Percentiles rank a stretch among this genome's conserved stretches.
Evolutionary conservation across 176 grass and related monocot genomes (phyloP).

Genomic region (Puccinellia tenuiflora): DNA sequence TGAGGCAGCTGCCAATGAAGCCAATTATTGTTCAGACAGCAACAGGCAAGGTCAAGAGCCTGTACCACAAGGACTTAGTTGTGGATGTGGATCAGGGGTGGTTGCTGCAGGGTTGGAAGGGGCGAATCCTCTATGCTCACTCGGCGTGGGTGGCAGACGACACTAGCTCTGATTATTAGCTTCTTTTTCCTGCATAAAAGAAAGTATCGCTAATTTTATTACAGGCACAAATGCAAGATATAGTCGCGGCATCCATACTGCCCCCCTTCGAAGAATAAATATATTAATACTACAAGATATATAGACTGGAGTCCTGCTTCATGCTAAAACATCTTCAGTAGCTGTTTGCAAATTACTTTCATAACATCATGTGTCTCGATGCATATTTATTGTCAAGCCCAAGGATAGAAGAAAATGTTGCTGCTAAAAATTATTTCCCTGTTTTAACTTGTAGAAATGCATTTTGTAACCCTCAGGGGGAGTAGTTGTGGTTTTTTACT

Average conservation of each 20-base stretch:
- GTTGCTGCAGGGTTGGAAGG: conserved; percentile 59
- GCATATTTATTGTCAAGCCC: background rate
- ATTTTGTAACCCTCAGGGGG: too few species aligned
- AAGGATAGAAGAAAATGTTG: background rate
- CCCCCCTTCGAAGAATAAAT: background rate
- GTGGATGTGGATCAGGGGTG: conserved; percentile 34
- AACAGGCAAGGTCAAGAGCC: conserved; percentile 29
- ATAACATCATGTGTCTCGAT: background rate
- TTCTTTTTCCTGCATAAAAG: background rate
- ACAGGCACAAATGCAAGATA: background rate
- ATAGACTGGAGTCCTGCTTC: background rate
- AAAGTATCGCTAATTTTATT: background rate
- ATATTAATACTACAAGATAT: background rate
- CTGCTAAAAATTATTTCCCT: background rate
- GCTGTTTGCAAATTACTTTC: background rate
- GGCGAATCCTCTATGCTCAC: conserved; percentile 36
- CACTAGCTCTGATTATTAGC: background rate
- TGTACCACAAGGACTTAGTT: conserved; percentile 51
- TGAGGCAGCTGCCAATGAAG: conserved; percentile 45
- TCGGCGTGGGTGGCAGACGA: conserved; percentile 31
- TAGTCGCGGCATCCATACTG: background rate
- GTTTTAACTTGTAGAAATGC: too few species aligned
- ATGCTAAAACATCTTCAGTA: background rate
- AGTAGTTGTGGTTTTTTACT: too few species aligned
- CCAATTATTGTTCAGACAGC: background rate